A percentile compares a stretch with the other conserved stretches of the same genome.
Conservation (phyloP, 164 flowering plant species). For the Tetracentron sinense region DNA sequence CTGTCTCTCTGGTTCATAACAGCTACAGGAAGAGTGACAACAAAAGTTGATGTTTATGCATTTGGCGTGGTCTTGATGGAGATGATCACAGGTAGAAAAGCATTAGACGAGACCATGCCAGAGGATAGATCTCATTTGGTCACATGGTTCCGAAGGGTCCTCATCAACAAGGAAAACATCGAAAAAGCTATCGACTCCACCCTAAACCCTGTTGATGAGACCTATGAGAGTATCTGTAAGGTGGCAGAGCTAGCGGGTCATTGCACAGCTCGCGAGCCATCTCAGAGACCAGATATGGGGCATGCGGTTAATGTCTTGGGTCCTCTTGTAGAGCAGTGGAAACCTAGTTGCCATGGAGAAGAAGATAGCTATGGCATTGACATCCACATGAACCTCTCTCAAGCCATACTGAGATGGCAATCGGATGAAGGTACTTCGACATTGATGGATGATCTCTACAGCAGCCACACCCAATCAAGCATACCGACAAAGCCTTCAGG, state of each 20-base stretch:
- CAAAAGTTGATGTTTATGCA: conserved; percentile 42
- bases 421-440: conserved; percentile 29
- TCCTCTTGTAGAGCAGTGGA: conserved; percentile 62
- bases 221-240: conserved; percentile 30
- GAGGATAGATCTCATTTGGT: conserved; percentile 42
- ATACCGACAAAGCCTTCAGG: conserved; percentile 12
- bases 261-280: conserved; percentile 51
- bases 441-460: not conserved
- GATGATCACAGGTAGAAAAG: conserved; percentile 36
- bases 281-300: conserved; percentile 55
- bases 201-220: conserved; percentile 43
- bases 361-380: conserved; percentile 30
- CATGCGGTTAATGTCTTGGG: conserved; percentile 44
- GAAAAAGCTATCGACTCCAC: conserved; percentile 30
- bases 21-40: conserved; percentile 47
- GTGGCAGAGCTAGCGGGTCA: conserved; percentile 56
- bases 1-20: conserved; percentile 9
- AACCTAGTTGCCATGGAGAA: conserved; percentile 26
- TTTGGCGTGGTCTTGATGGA: conserved; percentile 45
- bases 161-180: conserved; percentile 32
- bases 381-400: conserved; percentile 33
- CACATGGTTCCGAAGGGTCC: conserved; percentile 45
- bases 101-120: conserved; percentile 29
- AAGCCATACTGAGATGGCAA: conserved; percentile 35
- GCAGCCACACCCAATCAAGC: conserved; percentile 8